phyloP scores from a whole-genome alignment of 225 moss, liverwort and hornwort species.

The Neckera pumila region DNA sequence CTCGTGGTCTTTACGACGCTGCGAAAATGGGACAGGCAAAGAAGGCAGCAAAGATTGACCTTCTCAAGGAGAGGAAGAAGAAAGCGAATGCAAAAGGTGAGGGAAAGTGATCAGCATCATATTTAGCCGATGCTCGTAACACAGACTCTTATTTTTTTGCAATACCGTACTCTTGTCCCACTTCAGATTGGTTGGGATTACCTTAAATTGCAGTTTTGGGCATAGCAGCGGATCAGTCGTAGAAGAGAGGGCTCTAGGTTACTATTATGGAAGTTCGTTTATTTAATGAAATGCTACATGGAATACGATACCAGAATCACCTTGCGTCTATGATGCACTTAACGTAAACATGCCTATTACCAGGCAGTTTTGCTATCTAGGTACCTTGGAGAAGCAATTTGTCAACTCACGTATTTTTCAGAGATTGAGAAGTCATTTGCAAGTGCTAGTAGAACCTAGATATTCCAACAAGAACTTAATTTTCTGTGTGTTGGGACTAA shows the following conservation, averaged over 20 bases:
- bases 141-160: background rate
- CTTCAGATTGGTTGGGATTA: background rate
- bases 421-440: background rate
- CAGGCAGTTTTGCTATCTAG: background rate
- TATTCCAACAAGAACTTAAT: background rate
- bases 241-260: constrained; percentile 1
- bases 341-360: background rate
- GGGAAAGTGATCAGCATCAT: constrained; percentile 6
- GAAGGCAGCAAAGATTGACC: constrained; percentile 59
- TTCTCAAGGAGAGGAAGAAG: constrained; percentile 69
- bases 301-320: background rate
- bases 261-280: background rate
- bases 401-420: background rate
- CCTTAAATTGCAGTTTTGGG: constrained; percentile 4
- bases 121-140: background rate
- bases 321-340: background rate
- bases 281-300: background rate
- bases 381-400: background rate
- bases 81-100: constrained; percentile 25
- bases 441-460: background rate
- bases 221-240: constrained; percentile 11
- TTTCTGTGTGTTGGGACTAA: background rate
- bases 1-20: constrained; percentile 66
- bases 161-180: background rate
- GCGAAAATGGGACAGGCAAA: constrained; percentile 85